Conservation (phyloP, 1,284 basidiomycete genomes). For the Sanguinoderma infundibulare region DNA sequence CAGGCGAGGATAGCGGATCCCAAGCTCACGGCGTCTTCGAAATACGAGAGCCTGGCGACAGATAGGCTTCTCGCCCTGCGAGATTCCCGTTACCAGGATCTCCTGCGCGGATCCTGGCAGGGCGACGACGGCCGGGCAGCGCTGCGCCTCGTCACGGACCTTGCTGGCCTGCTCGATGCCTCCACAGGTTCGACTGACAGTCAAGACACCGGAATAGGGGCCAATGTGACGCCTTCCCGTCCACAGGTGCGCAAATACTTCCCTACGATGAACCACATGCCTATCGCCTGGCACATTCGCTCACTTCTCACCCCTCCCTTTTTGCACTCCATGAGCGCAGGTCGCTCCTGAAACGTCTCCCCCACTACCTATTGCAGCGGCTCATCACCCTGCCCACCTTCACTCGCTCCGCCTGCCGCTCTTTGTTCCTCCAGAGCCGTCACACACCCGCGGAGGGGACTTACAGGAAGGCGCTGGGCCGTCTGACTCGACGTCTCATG, state of each 20-base stretch:
- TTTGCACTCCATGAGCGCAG: neutral
- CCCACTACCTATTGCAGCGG: constrained; percentile 50
- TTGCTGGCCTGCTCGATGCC: constrained; percentile 32
- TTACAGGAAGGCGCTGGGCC: neutral
- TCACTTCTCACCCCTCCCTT: neutral
- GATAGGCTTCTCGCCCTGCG: constrained; percentile 40
- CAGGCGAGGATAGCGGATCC: constrained; percentile 27
- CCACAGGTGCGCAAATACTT: neutral
- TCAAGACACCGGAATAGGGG: neutral
- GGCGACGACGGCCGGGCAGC: constrained; percentile 34
- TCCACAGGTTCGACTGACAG: neutral
- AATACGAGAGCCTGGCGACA: constrained; percentile 39
- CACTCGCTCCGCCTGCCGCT: constrained; percentile 23
- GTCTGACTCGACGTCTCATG: constrained; percentile 12
- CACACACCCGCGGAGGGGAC: neutral
- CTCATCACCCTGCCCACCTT: constrained; percentile 46
- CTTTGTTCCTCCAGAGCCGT: constrained; percentile 9
- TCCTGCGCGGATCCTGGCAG: constrained; percentile 37
- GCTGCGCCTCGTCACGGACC: constrained; percentile 39
- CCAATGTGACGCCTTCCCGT: neutral
- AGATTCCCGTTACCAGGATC: constrained; percentile 38
- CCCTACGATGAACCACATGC: neutral
- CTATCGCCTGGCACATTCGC: neutral
- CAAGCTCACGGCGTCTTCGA: constrained; percentile 25
- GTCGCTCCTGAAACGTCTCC: constrained; percentile 26